Base-by-base conservation (phyloP, 768 basidiomycete genomes). In the Lactarius pseudohatsudake region DNA sequence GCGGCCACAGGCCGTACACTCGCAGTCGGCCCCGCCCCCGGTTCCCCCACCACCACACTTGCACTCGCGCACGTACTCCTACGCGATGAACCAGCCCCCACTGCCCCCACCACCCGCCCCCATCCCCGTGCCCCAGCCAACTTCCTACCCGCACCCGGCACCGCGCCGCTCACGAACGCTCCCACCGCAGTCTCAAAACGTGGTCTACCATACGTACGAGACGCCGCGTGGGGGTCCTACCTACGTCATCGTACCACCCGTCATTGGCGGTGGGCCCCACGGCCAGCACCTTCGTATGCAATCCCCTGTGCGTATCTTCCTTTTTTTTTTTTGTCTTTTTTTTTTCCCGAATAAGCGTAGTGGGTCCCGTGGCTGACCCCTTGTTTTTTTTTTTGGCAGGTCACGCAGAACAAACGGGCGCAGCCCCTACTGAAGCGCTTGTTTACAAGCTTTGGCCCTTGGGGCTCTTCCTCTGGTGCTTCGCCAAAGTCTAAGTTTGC, bases 401-500 rank as follows among this genome's bases (percentile, higher is more conserved):
- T 62, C 34, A 59, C 55, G 36, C 59, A 63, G 41, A 54, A 57
- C 2, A 64, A 69, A 64, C 59, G 63, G 47, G 20, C 59, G 30
- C 63, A 64, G 26, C 69, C 69, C 11, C 67, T 70, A 8, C 56
- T 70, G 28, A 70, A 70, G 63, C 69, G 69, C 56, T 38, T 70
- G 1, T 53, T 70, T 20, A 67, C 67, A 10, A 69, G 57, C 38
- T 59, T 69, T 13, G 66, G 61, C 2, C 64, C 69, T 2, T 67
- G 66, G 66, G 58, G 62, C 15, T 67, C 53, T 26, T 59, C 62
- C 10, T 64, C 62, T 5, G 62, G 57, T n/a, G 38, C 57, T 16
- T 64, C 66, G 0, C 66, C 66, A 45, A 67, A 67, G 43, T 45
- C 41, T 20, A 67, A 67, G 57, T 41, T 38, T 28, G 32, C 62